phyloP scores from a whole-genome alignment of 1,284 basidiomycete species.

The Veloboletus limbatus region DNA sequence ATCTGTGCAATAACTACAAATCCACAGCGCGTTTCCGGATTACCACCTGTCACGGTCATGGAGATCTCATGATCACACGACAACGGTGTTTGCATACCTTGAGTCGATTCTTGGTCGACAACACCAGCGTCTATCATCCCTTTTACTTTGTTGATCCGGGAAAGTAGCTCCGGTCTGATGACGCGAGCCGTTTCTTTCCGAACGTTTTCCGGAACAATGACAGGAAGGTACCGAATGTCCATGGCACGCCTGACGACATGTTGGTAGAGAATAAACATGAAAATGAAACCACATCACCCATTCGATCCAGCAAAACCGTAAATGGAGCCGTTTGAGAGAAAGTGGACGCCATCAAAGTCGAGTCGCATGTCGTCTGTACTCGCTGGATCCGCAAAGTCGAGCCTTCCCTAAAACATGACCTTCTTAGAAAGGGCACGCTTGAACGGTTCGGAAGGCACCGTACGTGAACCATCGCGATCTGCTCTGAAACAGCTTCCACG shows the following conservation, averaged over 20 bases:
- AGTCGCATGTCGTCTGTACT: slow-evolving; percentile 57
- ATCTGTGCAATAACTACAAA: slow-evolving; percentile 67
- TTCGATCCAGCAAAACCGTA: slow-evolving; percentile 69
- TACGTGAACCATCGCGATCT: slow-evolving; percentile 63
- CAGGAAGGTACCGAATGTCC: slow-evolving; percentile 67
- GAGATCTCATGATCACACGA: neutral
- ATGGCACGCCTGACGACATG: slow-evolving; percentile 45
- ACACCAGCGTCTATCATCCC: slow-evolving; percentile 62
- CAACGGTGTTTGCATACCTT: slow-evolving; percentile 11
- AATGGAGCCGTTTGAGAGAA: slow-evolving; percentile 73
- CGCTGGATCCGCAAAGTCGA: slow-evolving; percentile 57
- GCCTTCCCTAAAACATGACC: slow-evolving; percentile 51
- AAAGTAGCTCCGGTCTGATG: slow-evolving; percentile 63
- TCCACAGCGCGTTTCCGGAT: slow-evolving; percentile 43
- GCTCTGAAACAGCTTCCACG: slow-evolving; percentile 35
- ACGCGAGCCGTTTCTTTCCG: slow-evolving; percentile 63
- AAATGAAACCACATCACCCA: slow-evolving; percentile 44
- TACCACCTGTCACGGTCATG: slow-evolving; percentile 13
- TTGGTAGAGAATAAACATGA: neutral
- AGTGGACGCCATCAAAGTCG: slow-evolving; percentile 78
- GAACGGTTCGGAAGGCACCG: slow-evolving; percentile 25
- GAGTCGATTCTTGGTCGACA: slow-evolving; percentile 46
- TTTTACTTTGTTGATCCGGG: slow-evolving; percentile 57
- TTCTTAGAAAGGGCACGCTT: neutral
- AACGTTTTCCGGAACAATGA: slow-evolving; percentile 52